phyloP scores from a whole-genome alignment of 331 rosid genomes.

The Spiraea crenata region DNA sequence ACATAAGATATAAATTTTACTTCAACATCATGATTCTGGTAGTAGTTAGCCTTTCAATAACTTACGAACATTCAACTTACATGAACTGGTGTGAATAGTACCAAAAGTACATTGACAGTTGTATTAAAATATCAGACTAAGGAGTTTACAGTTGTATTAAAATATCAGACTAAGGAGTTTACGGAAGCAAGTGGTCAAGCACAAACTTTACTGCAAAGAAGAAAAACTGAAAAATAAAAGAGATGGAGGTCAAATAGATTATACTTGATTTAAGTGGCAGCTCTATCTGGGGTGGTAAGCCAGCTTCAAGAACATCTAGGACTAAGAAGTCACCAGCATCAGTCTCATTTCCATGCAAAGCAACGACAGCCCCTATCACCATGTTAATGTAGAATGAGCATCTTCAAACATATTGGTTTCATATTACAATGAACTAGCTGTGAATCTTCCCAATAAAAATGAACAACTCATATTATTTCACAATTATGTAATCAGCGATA shows the following conservation, averaged over 20 bases:
- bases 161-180: background rate
- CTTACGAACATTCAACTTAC: background rate
- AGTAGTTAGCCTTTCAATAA: background rate
- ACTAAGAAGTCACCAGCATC: conserved; percentile 75
- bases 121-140: background rate
- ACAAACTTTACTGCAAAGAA: background rate
- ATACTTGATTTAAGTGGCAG: conserved; percentile 65
- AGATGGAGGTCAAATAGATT: conserved; percentile 12
- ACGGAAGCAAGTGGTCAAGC: background rate
- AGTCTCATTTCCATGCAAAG: conserved; percentile 76
- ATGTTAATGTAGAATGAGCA: conserved; percentile 29
- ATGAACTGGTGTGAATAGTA: background rate
- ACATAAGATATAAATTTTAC: background rate
- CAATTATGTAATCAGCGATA: background rate
- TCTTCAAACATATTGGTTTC: background rate
- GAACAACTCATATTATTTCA: background rate
- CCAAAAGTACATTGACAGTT: background rate
- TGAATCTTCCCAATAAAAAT: background rate
- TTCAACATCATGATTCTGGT: background rate
- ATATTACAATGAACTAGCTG: background rate
- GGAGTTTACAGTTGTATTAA: background rate
- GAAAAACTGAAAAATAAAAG: background rate
- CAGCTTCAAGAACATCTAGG: conserved; percentile 79
- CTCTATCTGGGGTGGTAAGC: conserved; percentile 86
- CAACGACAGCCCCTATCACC: conserved; percentile 65